A percentile compares a stretch with the other conserved stretches of the same genome.
Evolutionary conservation across 805 yeast species (phyloP).

Genomic region (Schizosaccharomyces octosporus): DNA sequence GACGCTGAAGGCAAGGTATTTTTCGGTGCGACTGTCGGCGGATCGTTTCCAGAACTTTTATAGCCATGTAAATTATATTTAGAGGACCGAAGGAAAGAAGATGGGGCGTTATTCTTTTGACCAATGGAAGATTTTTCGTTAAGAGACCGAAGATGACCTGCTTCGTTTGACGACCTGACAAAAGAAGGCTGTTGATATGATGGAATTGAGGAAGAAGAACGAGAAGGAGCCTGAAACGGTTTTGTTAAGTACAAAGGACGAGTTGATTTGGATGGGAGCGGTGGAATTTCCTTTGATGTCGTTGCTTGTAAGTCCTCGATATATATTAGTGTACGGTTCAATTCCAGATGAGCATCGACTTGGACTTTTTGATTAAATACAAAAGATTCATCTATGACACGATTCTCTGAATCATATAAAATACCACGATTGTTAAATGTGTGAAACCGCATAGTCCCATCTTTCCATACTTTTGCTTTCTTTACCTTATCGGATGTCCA

Average conservation of each 20-base stretch:
- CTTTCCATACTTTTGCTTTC: slow-evolving; percentile 14
- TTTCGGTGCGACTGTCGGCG: no score
- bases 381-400: background rate
- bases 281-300: background rate
- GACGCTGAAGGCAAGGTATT: no score
- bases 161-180: no score
- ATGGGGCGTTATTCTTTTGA: no score
- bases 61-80: no score
- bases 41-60: no score
- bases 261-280: background rate
- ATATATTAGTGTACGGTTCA: background rate
- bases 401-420: slow-evolving; percentile 8
- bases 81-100: no score
- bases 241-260: background rate
- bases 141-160: no score
- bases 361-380: background rate
- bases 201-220: background rate
- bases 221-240: background rate
- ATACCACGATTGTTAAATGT: slow-evolving; percentile 6
- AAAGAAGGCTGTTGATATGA: background rate
- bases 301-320: background rate
- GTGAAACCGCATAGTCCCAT: slow-evolving; percentile 11
- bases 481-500: slow-evolving; percentile 13
- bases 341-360: background rate
- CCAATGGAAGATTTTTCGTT: no score